Conservation (phyloP, 2,329 filamentous ascomycete genomes). For the Chalara sp. region DNA sequence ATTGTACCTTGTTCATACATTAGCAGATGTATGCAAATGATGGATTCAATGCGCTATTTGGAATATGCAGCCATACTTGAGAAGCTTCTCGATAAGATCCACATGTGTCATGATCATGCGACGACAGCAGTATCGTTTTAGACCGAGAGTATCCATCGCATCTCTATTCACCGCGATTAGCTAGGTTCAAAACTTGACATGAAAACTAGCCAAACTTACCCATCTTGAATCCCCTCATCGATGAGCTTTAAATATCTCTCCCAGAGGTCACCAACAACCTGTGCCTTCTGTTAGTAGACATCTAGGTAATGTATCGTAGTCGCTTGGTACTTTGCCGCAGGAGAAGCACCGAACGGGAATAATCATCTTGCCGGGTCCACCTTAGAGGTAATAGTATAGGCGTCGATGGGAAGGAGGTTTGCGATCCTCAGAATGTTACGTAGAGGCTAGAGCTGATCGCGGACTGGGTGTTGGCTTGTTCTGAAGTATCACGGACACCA, state of each 20-base stretch:
- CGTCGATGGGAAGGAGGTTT: background rate
- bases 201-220: slow-evolving; percentile 43
- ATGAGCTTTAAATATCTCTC: slow-evolving; percentile 89
- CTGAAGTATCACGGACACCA: too few relatives aligned
- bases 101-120: slow-evolving; percentile 99
- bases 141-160: slow-evolving; percentile 89
- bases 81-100: slow-evolving; percentile 95
- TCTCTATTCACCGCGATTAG: slow-evolving; percentile 50
- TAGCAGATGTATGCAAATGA: slow-evolving; percentile 2
- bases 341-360: slow-evolving; percentile 98
- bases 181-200: background rate
- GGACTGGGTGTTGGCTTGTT: too few relatives aligned
- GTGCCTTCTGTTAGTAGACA: slow-evolving; percentile 7
- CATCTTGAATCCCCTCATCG: slow-evolving; percentile 67
- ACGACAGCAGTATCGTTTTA: slow-evolving; percentile 95
- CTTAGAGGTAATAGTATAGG: background rate
- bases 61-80: slow-evolving; percentile 56
- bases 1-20: slow-evolving; percentile 35
- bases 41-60: slow-evolving; percentile 1
- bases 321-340: slow-evolving; percentile 77
- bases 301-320: background rate
- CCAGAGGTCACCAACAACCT: slow-evolving; percentile 98
- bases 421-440: too few relatives aligned
- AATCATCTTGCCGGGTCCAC: slow-evolving; percentile 66
- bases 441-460: too few relatives aligned